phyloP scores from a whole-genome alignment of 331 rosid genomes.

The Malus hybrid region DNA sequence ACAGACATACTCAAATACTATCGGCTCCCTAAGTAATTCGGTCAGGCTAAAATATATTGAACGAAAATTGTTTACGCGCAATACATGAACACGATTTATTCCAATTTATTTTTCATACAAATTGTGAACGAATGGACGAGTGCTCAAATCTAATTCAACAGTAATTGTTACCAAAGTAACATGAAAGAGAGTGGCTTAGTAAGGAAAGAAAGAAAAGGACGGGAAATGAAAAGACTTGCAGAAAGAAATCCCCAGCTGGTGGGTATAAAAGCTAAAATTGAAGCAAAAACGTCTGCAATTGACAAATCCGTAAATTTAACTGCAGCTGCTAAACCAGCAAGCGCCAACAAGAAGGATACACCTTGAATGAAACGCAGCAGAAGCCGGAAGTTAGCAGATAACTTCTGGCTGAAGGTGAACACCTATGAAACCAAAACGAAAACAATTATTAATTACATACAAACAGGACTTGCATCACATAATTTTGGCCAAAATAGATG shows the following conservation, averaged over 20 bases:
- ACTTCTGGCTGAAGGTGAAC: conserved; percentile 92
- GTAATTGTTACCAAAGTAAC: not conserved
- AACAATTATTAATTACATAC: conserved; percentile 11
- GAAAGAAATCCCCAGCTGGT: conserved; percentile 97
- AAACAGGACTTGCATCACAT: conserved; percentile 5
- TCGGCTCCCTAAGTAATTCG: not conserved
- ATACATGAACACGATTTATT: not conserved
- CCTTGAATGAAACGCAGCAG: conserved; percentile 90
- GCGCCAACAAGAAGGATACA: conserved; percentile 59
- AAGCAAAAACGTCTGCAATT: conserved; percentile 71
- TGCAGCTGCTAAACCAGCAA: conserved; percentile 73
- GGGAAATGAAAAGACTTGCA: conserved; percentile 48
- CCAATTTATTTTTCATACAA: not conserved
- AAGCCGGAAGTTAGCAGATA: conserved; percentile 90
- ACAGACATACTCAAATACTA: not conserved
- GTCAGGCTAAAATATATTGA: not conserved
- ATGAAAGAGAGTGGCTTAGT: not conserved
- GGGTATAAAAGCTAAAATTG: conserved; percentile 74
- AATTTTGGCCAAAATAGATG: not conserved
- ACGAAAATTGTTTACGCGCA: not conserved
- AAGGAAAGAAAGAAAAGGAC: not conserved
- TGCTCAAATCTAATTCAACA: too few species aligned
- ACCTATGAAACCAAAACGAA: conserved; percentile 44
- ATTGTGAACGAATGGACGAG: too few species aligned
- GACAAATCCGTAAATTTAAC: conserved; percentile 46